phyloP scores from a whole-genome alignment of 2,329 filamentous ascomycete genomes.

The Seiridium unicorne region DNA sequence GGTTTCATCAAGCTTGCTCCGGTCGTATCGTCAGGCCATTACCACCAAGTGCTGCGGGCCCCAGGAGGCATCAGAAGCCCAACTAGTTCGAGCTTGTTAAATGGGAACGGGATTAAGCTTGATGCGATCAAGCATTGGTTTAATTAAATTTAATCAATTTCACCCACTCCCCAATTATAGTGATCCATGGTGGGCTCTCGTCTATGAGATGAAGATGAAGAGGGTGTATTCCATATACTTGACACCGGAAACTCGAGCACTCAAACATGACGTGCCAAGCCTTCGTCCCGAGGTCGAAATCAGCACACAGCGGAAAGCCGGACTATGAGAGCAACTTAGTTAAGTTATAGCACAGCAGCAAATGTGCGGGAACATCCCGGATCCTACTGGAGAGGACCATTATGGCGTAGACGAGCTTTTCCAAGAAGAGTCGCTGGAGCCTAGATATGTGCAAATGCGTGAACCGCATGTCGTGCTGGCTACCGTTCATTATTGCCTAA shows the following conservation, averaged over 20 bases:
- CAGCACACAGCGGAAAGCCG: background rate
- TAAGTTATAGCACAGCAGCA: too few relatives aligned
- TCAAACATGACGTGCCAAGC: conserved; percentile 1
- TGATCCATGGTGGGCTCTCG: background rate
- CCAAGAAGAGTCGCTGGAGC: too few relatives aligned
- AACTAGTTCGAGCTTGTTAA: background rate
- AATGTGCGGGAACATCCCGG: too few relatives aligned
- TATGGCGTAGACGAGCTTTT: too few relatives aligned
- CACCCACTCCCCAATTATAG: background rate
- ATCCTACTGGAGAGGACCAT: too few relatives aligned
- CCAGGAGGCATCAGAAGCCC: background rate
- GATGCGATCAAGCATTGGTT: conserved; percentile 4
- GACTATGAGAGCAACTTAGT: too few relatives aligned
- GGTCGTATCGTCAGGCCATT: background rate
- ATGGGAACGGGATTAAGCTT: conserved; percentile 2
- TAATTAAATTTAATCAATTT: background rate
- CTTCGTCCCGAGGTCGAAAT: background rate
- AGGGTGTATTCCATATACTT: background rate
- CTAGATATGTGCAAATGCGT: too few relatives aligned
- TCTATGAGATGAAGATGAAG: background rate
- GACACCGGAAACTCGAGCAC: background rate
- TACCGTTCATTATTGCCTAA: too few relatives aligned
- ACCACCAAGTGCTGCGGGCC: background rate
- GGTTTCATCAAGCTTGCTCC: background rate
- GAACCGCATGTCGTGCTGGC: too few relatives aligned